These are phyloP conservation scores for Heliamphora exappendiculata DNA, from an alignment of 148 eudicot species.

Conservation along the genomic window DNA sequence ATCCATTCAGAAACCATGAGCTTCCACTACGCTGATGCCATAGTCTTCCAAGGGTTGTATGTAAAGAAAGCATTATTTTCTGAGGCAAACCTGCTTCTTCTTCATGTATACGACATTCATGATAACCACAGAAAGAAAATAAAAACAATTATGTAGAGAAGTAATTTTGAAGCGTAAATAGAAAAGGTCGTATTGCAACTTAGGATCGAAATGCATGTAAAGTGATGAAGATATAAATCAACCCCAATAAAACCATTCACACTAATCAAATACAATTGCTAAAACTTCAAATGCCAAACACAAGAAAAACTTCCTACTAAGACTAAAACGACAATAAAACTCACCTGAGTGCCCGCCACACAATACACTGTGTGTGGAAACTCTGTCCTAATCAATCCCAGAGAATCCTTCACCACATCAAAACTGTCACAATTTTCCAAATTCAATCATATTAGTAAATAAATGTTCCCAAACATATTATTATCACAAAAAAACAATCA, in stretches of 20 bases:
- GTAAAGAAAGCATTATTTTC: not conserved
- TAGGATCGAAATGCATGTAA: not conserved
- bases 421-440: conserved; percentile 45
- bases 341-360: conserved; percentile 90
- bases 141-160: not conserved
- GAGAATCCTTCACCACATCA: conserved; percentile 70
- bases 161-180: not conserved
- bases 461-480: not conserved
- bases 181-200: not conserved
- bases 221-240: not conserved
- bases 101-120: not conserved
- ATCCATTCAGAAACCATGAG: not conserved
- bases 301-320: not conserved
- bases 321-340: conserved; percentile 3
- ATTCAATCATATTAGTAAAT: not conserved
- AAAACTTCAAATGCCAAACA: not conserved
- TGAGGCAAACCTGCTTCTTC: not conserved
- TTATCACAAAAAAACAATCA: not conserved
- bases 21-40: too few relatives aligned
- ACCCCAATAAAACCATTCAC: not conserved
- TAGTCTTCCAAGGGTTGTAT: not conserved
- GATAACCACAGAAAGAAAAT: not conserved
- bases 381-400: conserved; percentile 77
- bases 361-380: conserved; percentile 84
- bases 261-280: not conserved